Conservation (phyloP, 495 filamentous ascomycete species). For the Annulohypoxylon bovei region DNA sequence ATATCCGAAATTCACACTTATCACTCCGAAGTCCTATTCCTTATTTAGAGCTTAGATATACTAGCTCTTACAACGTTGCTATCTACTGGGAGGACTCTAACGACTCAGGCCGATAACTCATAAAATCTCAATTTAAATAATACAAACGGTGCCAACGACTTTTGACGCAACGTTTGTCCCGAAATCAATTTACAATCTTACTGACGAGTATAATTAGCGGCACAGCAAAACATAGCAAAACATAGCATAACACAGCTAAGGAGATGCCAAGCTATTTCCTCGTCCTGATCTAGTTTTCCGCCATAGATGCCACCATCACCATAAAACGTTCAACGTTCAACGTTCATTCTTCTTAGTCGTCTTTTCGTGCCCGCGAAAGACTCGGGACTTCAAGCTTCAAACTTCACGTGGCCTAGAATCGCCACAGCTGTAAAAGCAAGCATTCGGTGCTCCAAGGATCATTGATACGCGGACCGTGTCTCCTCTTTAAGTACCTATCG, state of each 20-base stretch:
- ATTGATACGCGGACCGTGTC: slow-evolving; percentile 19
- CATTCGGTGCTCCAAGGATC: slow-evolving; percentile 1
- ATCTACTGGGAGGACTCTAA: neutral
- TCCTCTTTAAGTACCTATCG: slow-evolving; percentile 10
- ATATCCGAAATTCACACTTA: slow-evolving; percentile 5
- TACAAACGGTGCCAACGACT: neutral
- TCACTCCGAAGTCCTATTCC: neutral
- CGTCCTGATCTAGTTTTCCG: neutral
- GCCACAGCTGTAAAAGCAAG: slow-evolving; percentile 17
- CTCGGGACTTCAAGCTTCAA: neutral
- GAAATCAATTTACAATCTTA: slow-evolving; percentile 11
- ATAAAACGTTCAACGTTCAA: slow-evolving; percentile 22
- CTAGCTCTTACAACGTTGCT: slow-evolving; percentile 32
- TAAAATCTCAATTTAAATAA: slow-evolving; percentile 2
- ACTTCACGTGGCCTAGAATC: slow-evolving; percentile 19
- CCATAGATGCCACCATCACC: slow-evolving; percentile 3
- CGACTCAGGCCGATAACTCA: slow-evolving; percentile 1
- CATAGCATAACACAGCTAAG: neutral
- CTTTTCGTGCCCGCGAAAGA: neutral
- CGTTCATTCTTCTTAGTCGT: slow-evolving; percentile 7
- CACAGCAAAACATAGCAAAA: neutral
- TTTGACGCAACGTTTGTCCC: slow-evolving; percentile 9
- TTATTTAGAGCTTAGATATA: neutral
- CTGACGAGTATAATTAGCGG: neutral
- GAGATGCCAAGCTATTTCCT: slow-evolving; percentile 8